phyloP scores from a whole-genome alignment of 2,329 filamentous ascomycete genomes.

The Exophiala xenobiotica region DNA sequence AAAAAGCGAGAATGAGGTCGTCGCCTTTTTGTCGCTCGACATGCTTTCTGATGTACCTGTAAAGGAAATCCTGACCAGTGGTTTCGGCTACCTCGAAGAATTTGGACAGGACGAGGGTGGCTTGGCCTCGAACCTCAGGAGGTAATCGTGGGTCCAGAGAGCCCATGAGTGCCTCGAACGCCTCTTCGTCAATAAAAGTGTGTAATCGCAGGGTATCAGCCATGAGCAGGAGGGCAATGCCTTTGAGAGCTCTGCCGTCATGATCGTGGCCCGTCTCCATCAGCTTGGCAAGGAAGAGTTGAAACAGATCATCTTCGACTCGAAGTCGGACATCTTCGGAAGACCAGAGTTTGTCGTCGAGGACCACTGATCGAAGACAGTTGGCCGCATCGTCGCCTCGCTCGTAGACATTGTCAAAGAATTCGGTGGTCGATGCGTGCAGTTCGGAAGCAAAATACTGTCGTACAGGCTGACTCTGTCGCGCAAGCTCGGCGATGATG shows the following conservation, averaged over 20 bases:
- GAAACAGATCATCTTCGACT: constrained; percentile 50
- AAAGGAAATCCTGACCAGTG: constrained; percentile 67
- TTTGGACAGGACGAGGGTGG: constrained; percentile 76
- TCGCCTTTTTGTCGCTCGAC: constrained; percentile 76
- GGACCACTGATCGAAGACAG: constrained; percentile 47
- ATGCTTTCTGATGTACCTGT: constrained; percentile 70
- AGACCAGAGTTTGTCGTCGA: constrained; percentile 47
- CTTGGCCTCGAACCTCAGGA: constrained; percentile 72
- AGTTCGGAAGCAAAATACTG: constrained; percentile 45
- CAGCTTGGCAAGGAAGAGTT: constrained; percentile 76
- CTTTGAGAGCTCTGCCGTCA: constrained; percentile 60
- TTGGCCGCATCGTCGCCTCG: constrained; percentile 49
- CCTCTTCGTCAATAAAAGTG: constrained; percentile 62
- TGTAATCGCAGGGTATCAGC: constrained; percentile 53
- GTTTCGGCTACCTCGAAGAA: constrained; percentile 76
- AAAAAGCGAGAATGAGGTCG: constrained; percentile 88
- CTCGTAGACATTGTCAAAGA: constrained; percentile 51
- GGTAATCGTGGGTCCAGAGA: constrained; percentile 82
- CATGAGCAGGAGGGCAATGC: constrained; percentile 58
- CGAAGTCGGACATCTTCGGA: constrained; percentile 42
- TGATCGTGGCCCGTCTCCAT: constrained; percentile 86
- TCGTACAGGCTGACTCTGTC: constrained; percentile 44
- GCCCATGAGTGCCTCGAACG: constrained; percentile 79
- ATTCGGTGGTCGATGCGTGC: constrained; percentile 45
- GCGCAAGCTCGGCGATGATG: constrained; percentile 47